Evolutionary conservation across 139 green algal species (phyloP), one percentile per base, ranked within the genome.

Genomic region (Micractinium conductrix): DNA sequence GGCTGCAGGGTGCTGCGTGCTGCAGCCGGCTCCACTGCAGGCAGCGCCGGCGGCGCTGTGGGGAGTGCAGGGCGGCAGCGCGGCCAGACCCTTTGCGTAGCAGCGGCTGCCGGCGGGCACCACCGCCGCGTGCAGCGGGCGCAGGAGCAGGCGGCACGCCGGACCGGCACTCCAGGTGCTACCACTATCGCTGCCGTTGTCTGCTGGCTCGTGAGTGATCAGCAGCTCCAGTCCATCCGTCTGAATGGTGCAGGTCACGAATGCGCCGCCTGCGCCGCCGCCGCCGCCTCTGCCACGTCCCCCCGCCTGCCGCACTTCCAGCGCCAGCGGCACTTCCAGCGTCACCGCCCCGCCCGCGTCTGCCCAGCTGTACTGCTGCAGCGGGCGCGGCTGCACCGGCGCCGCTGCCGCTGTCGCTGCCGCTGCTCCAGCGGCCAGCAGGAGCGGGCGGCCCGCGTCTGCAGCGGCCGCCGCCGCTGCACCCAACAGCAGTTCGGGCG

Each of bases 331-430:
- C 65, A 84, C 43, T 35, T 68, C 21, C 37, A 85, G 7, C 17
- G 8, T 33, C 35, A 85, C 38, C 8, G 9, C 26, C 14, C 22
- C 17, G 35, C 80, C 68, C 0, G 45, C 68, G 35, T 85, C 80
- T 26, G 35, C 33, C 80, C 80, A 85, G 37, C 48, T 24, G 48
- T 85, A 85, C 22, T 62, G 65, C 22, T 85, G 80, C 67, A 85
- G 12, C 6, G 62, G 80, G 35, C 26, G 45, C 8, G 5, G 35
- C n/a, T n/a, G n/a, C 2, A 16, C 5, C 5, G 33, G 48, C 1
- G 6, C n/a, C 19, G 19, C 16, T 30, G 62, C 21, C 28, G 35
- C 30, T 10, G 28, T 12, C 16, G 17, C 40, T 2, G 40, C 75
- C 8, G 60, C 28, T 3, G 19, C 9, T 17, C 40, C 42, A 3